Evolutionary conservation across 345 rosid species (phyloP), one percentile per base, ranked within the genome.

Genomic region (Sisymbrium altissimum): DNA sequence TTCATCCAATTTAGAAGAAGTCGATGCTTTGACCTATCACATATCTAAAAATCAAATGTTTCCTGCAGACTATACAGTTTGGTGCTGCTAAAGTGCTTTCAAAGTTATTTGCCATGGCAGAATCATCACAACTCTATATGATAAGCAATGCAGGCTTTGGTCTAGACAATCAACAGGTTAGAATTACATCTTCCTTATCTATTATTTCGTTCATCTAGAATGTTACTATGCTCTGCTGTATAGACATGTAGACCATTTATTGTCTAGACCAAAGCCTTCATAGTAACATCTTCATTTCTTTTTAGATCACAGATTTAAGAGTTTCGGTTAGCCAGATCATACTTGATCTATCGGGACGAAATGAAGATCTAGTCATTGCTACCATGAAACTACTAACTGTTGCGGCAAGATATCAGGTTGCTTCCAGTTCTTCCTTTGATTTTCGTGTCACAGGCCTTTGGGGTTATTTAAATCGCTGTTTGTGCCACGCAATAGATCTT

Each of bases 361-460:
- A 86, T 80, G 92, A 84, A 80, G 94, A 86, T 78, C 82, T 86
- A 38, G 83, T 86, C 63, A 40, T 84, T 80, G 87, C 94, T 66
- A 33, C 83, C 41, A 69, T 84, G 44, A 78, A 83, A 79, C 69
- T 95, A 70, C 91, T 95, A 32, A 79, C 86, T 60, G 83, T 87
- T 78, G 88, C 92, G 3, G 92, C 99, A 66, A 76, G 72, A 69
- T 85, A 81, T 84, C 97, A 90, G 94, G 97, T 89, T 48, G 70
- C 66, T 71, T 74, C 67, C 40, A 7, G 14, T 59, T 30, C 45
- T 40, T 59, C 23, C 45, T 40, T 58, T 71, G 35, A 39, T 40
- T 21, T 69, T 54, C 29, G 61, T 38, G 49, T 53, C 44, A 62
- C 40, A 67, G 7, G 64, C 68, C 61, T 52, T 75, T 30, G 27